Evolutionary conservation across 2,329 filamentous ascomycete genomes (phyloP).

Genomic region (Pseudogymnoascus destructans): DNA sequence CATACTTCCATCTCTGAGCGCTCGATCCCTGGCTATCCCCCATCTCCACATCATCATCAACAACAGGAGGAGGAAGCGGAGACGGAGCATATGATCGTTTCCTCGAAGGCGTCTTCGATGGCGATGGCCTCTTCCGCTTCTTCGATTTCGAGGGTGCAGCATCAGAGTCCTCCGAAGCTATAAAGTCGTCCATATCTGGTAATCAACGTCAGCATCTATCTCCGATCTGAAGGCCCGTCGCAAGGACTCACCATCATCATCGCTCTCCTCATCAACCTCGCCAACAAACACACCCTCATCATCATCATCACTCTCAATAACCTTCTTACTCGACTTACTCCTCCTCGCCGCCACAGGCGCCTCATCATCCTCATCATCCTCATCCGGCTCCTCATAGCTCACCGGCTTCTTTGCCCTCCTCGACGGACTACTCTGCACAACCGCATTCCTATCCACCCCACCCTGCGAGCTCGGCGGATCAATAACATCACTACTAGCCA

Average conservation of each 20-base stretch:
- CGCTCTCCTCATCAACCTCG: conserved; percentile 42
- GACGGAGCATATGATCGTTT: conserved; percentile 50
- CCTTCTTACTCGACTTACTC: conserved; percentile 41
- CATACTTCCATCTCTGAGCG: conserved; percentile 69
- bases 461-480: conserved; percentile 57
- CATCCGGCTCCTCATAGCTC: conserved; percentile 77
- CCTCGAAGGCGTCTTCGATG: conserved; percentile 38
- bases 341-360: conserved; percentile 28
- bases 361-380: conserved; percentile 60
- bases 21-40: conserved; percentile 52
- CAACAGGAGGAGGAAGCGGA: conserved; percentile 29
- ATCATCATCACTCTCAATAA: conserved; percentile 54
- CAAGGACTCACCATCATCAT: conserved; percentile 38
- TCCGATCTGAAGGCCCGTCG: conserved; percentile 5
- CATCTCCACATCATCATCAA: conserved; percentile 32
- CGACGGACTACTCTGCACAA: conserved; percentile 55
- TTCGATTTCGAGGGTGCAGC: conserved; percentile 42
- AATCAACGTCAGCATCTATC: conserved; percentile 36
- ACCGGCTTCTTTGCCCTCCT: conserved; percentile 57
- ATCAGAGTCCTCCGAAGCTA: conserved; percentile 72
- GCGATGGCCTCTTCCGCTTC: conserved; percentile 51
- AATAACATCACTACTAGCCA: conserved; percentile 66
- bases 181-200: conserved; percentile 59
- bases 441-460: conserved; percentile 32
- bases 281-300: conserved; percentile 57